phyloP scores from a whole-genome alignment of 2,329 filamentous ascomycete genomes.

The Colletotrichum viniferum region DNA sequence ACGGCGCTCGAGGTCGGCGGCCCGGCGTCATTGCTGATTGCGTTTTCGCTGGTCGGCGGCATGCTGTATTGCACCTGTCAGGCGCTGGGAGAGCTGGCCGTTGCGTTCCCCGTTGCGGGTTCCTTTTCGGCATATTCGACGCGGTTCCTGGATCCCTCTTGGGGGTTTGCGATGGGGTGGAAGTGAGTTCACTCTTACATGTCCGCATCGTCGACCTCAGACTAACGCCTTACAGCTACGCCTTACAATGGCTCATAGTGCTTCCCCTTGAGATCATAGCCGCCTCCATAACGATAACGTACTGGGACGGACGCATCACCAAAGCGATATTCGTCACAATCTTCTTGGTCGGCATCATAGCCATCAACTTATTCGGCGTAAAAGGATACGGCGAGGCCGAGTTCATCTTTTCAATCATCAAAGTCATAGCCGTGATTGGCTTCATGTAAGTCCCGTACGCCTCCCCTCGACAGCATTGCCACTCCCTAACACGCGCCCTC shows the following conservation, averaged over 20 bases:
- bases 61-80: conserved; percentile 95
- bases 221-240: conserved; percentile 61
- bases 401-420: conserved; percentile 85
- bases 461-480: background rate
- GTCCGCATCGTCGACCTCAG: background rate
- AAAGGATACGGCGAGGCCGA: conserved; percentile 90
- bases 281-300: conserved; percentile 82
- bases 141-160: conserved; percentile 89
- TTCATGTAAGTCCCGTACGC: conserved; percentile 72
- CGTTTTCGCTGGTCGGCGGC: conserved; percentile 78
- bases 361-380: conserved; percentile 88
- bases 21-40: conserved; percentile 77
- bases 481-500: conserved; percentile 2
- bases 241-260: conserved; percentile 84
- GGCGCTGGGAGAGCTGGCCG: conserved; percentile 88
- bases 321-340: conserved; percentile 81
- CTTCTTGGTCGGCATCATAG: conserved; percentile 77
- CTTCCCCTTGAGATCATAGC: conserved; percentile 87
- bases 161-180: conserved; percentile 96
- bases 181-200: conserved; percentile 63
- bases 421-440: conserved; percentile 83
- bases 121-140: conserved; percentile 94
- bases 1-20: conserved; percentile 73
- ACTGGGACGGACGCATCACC: conserved; percentile 71
- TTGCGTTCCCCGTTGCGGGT: conserved; percentile 87